Evolutionary conservation across 768 basidiomycete genomes (phyloP), one percentile per base, ranked within the genome.

Genomic region (Suillus plorans): DNA sequence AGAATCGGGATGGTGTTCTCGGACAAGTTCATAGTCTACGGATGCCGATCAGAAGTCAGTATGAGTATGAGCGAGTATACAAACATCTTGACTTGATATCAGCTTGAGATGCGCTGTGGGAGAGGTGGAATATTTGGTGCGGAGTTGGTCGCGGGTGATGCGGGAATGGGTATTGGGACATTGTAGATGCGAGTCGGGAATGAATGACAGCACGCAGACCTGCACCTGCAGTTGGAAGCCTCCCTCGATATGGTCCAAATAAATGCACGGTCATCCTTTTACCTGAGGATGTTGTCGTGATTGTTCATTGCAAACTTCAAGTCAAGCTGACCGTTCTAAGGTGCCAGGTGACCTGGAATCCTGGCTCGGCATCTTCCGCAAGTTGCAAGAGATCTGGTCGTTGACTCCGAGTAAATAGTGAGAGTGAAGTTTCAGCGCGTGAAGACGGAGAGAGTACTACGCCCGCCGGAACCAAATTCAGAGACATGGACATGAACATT

Each of bases 1-100:
- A 4, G 86, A 85, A 72, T 93, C 91, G 4, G 91, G 91, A 70
- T 93, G 91, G 71, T 91, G 85, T 12, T 80, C 72, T 53, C 87
- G 86, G 45, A 89, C 90, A 47, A 92, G 83, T 37, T 92, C 90
- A 69, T 88, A 91, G 73, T 92, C 91, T 91, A 66, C 49, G 13
- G 20, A 62, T 20, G 41, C 28, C 58, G 25, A 57, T 42, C 22
- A 65, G 14, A 59, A 57, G 28, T 34, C 36, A 47, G 34, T 57
- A 42, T 53, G 22, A 37, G 61, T 10, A 37, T 39, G 47, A 49
- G 36, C 42, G 39, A 47, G 10, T 36, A 57, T 60, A 79, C 87
- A 71, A 70, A 91, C 90, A 91, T 73, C 90, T 81, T 31, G 82
- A 66, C 76, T 91, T 92, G 67, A 92, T 86, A 31, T 89, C 83